These are phyloP conservation scores for Sporothrix brasiliensis DNA, from an alignment of 2,329 filamentous ascomycete species.

Conservation along the genomic window DNA sequence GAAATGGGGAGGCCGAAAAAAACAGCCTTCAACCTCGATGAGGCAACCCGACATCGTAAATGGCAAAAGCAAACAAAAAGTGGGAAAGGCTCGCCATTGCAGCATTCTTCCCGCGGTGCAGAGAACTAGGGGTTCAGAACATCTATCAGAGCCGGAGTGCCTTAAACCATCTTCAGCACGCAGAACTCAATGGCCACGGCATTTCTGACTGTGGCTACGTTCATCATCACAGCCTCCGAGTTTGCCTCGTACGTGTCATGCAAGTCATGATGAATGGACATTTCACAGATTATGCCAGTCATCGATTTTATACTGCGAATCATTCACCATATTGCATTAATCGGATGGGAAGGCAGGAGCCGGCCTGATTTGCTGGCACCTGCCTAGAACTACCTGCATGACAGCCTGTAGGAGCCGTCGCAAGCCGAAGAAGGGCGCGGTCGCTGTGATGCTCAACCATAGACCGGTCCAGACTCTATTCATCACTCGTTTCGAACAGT, in stretches of 20 bases:
- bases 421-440: slow-evolving; percentile 24
- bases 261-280: background rate
- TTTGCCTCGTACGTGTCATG: background rate
- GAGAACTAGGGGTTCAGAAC: background rate
- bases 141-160: too few relatives aligned
- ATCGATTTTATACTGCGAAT: background rate
- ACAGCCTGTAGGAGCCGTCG: slow-evolving; percentile 21
- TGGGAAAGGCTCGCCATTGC: background rate
- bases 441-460: background rate
- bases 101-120: background rate
- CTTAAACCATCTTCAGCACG: too few relatives aligned
- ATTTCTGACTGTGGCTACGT: background rate
- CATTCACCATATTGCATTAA: background rate
- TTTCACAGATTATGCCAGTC: background rate
- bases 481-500: background rate
- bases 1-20: background rate
- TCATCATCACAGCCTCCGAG: background rate
- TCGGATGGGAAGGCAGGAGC: background rate
- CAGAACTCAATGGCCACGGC: background rate
- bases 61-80: background rate
- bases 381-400: background rate
- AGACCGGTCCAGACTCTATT: background rate
- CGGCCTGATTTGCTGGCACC: background rate
- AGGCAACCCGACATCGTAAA: background rate
- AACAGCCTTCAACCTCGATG: background rate